Base-by-base conservation (phyloP, 495 filamentous ascomycete species). In the Chaetomium fimeti region DNA sequence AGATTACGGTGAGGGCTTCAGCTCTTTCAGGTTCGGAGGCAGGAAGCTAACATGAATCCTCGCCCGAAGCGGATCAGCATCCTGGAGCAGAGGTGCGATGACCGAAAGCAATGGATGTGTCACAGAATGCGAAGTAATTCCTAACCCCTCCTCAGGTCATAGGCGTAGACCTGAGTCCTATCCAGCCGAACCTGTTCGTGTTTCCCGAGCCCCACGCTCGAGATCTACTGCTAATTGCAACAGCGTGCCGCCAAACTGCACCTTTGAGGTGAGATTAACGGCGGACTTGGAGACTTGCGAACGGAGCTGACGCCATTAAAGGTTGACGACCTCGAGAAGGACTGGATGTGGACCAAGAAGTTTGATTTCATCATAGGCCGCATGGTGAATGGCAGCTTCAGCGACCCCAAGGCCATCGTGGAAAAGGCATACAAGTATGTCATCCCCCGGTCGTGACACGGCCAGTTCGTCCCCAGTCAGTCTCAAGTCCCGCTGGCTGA, bases 301-400 rank as follows among this genome's bases (percentile, higher is more conserved):
- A 36, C 18, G 18, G 9, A n/a, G 43, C 16, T 47, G 27, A 51
- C 48, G 40, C 15, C 2, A 6, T 16, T 5, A 15, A 18, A 63
- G 57, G 72, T 82, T 63, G 77, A 79, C 61, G 80, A 83, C 60
- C 71, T 77, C 12, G 81, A 82, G 62, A 74, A 79, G 45, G 64
- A 71, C 0, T 84, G 81, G 81, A 69, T 74, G 25, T 84, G 75
- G 64, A 57, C 65, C 28, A 62, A 76, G 32, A 65, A 71, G 47
- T 83, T 83, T 61, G 80, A 83, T 72, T 77, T 78, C 61, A 77
- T 84, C 62, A 76, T 82, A 64, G 60, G 66, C 25, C 72, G 80
- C 18, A 68, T 74, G 60, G 73, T 82, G 66, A 73, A 72, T 25
- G 77, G 76, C 60, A 72, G 76, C 51, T 78, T 87, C 54, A 72